Percentiles rank a stretch among this genome's conserved stretches.
These are phyloP conservation scores for Rosa chinensis DNA, from an alignment of 306 rosid genomes.

Conservation along the genomic window DNA sequence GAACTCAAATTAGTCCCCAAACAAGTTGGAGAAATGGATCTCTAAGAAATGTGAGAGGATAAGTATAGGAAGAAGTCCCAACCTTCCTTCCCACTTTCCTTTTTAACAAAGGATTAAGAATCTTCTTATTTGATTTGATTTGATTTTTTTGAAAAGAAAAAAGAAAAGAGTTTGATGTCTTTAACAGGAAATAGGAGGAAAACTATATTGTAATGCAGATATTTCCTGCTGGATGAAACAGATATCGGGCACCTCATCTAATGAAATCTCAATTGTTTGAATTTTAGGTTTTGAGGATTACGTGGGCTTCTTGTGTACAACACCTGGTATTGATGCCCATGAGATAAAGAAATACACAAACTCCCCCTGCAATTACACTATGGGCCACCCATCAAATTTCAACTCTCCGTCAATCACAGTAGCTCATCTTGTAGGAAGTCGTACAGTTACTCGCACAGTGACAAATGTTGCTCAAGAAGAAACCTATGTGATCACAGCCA, in stretches of 20 bases:
- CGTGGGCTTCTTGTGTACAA: slow-evolving; percentile 95
- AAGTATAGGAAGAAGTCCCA: background rate
- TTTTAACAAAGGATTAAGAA: background rate
- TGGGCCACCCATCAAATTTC: slow-evolving; percentile 78
- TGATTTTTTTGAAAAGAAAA: background rate
- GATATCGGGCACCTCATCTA: background rate
- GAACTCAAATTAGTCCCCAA: background rate
- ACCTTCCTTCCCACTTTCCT: background rate
- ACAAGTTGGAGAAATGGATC: background rate
- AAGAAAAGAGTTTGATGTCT: background rate
- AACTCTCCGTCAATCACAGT: slow-evolving; percentile 88
- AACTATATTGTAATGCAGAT: background rate
- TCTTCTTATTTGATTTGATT: background rate
- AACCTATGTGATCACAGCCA: slow-evolving; percentile 71
- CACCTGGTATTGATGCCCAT: slow-evolving; percentile 65
- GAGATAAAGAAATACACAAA: slow-evolving; percentile 77
- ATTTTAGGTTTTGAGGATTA: slow-evolving; percentile 80
- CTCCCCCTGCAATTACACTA: slow-evolving; percentile 67
- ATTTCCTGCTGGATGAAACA: background rate
- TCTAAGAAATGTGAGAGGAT: background rate
- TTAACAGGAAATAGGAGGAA: background rate
- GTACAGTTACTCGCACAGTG: slow-evolving; percentile 65
- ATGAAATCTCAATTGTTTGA: background rate
- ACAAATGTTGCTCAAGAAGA: slow-evolving; percentile 90
- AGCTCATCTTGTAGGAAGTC: slow-evolving; percentile 77